Base-by-base conservation (phyloP, 352 stramenopile species). In the Globisporangium cederbergense region DNA sequence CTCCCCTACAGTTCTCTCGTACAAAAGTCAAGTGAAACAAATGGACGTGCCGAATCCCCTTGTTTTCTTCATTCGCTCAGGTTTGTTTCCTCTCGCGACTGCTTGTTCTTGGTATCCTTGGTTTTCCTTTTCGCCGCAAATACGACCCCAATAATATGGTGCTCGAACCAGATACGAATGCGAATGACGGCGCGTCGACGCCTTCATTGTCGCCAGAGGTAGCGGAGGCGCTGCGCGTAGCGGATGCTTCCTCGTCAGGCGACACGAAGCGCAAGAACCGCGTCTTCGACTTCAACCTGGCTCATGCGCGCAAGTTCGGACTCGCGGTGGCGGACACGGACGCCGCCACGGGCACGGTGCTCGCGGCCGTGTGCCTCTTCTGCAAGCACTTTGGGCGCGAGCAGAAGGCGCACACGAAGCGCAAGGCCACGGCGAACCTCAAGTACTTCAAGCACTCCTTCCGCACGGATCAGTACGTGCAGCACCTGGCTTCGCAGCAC, bases 401-500 rank as follows among this genome's bases (percentile, higher is more conserved):
- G 47, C 69, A 83, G 65, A 72, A 71, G n/a, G 62, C 69, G 4
- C 75, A 81, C 30, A 73, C 73, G n/a, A 80, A 88, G 67, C 79
- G 79, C 10, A 73, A 75, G 32, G 77, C 71, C 28, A 89, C 76
- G 18, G 78, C 74, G 60, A 90, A 88, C 56, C 61, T 86, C 67
- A 88, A 89, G 61, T 89, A 85, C 65, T 90, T 89, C 58, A 81
- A 81, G 30, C 71, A 73, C 46, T 73, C 72, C 7, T 90, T 89
- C 63, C 76, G 81, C 55, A 89, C 81, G 40, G 79, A 90, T 66
- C 81, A 89, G 72, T 90, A 89, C 70, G 45, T 84, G 65, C 81
- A 90, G 66, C 81, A 90, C 78, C 69, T 87, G 56, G 56, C 74
- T n/a, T 67, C 83, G 50, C 80, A 81, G 50, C 81, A 90, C 64